Evolutionary conservation across 495 filamentous ascomycete species (phyloP), one percentile per base, ranked within the genome.

Genomic region (Xeromyces bisporus): DNA sequence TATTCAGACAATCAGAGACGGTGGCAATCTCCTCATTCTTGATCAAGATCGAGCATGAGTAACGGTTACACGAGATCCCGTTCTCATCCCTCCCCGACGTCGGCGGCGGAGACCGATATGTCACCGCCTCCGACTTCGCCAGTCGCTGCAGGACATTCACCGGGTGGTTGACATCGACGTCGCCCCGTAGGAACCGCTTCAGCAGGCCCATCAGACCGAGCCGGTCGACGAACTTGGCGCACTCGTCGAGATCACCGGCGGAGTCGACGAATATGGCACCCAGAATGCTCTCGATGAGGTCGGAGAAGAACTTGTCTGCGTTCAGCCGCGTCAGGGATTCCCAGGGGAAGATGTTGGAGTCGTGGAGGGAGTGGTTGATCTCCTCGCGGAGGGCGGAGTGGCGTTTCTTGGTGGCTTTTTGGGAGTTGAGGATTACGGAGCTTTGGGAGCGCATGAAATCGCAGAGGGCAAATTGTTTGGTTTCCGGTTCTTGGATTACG

Each of bases 221-320:
- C 1, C 59, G 44, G 36, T 79, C 71, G 0, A 78, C 38, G 23
- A 93, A 66, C 0, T 18, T 34, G 15, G 56, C 50, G 37, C 78
- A 84, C 0, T 36, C 50, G 0, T 48, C 53, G 15, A 86, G 42
- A 3, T 68, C 53, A 2, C 80, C 79, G 3, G 44, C 38, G 0
- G 73, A 80, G 46, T 94, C 89, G 30, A 92, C 59, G 57, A 77
- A 97, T 0, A 93, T 69, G 0, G 87, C 89, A 0, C 83, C 89
- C 1, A 94, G 50, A 1, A 87, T 37, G 29, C 64, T 69, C 61
- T 97, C 89, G 23, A 93, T 58, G 7, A 93, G 57, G 44, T 97
- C 87, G 0, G 79, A 89, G 53, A 80, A 75, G 61, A 81, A 80
- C 40, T 94, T 96, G 15, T 71, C 72, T 1, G 77, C 61, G 18